These are phyloP conservation scores for Davidsoniella virescens DNA, from an alignment of 2,329 filamentous ascomycete species.

Conservation along the genomic window DNA sequence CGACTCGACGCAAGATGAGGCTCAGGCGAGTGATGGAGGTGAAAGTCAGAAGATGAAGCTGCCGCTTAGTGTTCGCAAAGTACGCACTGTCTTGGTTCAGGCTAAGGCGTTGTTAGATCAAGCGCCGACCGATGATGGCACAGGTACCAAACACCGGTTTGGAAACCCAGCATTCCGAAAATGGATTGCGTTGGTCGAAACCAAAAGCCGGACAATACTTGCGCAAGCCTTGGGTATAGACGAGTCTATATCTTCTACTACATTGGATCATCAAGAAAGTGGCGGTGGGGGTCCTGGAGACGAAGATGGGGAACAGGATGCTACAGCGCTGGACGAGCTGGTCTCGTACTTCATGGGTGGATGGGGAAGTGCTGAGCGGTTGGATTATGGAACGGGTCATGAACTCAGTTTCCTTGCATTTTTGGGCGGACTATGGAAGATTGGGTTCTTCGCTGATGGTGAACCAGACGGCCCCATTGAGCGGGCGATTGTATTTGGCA, in stretches of 20 bases:
- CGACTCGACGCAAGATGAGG: too few relatives aligned
- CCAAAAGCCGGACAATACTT: slow-evolving; percentile 38
- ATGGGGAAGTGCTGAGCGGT: slow-evolving; percentile 73
- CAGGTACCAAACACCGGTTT: slow-evolving; percentile 48
- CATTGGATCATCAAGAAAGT: slow-evolving; percentile 4
- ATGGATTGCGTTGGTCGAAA: slow-evolving; percentile 59
- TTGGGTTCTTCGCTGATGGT: slow-evolving; percentile 57
- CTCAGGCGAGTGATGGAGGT: too few relatives aligned
- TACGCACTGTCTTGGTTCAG: slow-evolving; percentile 50
- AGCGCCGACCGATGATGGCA: slow-evolving; percentile 70
- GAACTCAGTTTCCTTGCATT: slow-evolving; percentile 93
- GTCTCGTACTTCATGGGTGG: slow-evolving; percentile 57
- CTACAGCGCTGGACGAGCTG: slow-evolving; percentile 17
- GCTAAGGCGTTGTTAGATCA: slow-evolving; percentile 55
- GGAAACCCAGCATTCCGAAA: slow-evolving; percentile 81
- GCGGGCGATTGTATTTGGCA: slow-evolving; percentile 61
- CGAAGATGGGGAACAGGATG: neutral
- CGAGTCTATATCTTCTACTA: neutral
- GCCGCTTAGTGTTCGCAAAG: slow-evolving; percentile 39
- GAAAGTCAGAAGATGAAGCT: slow-evolving; percentile 15
- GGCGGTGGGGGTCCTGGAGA: slow-evolving; percentile 11
- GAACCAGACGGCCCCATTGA: slow-evolving; percentile 41
- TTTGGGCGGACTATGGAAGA: slow-evolving; percentile 76
- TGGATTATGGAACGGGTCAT: slow-evolving; percentile 94
- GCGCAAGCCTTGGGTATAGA: slow-evolving; percentile 18